phyloP scores from a whole-genome alignment of 2,329 filamentous ascomycete species.

The Diaporthe eres region DNA sequence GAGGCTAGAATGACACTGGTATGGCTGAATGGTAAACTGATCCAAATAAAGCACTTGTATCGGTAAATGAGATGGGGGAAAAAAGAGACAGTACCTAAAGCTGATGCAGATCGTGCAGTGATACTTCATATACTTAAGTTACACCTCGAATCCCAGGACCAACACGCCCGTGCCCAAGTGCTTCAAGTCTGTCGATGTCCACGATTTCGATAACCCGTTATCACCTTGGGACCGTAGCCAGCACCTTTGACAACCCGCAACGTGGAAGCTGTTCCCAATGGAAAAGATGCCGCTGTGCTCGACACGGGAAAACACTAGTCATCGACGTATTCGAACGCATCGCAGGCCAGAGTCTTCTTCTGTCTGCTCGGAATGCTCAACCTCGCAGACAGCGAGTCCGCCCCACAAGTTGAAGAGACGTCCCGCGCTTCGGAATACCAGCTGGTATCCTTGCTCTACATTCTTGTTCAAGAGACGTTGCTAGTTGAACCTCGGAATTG shows the following conservation, averaged over 20 bases:
- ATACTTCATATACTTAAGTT: neutral
- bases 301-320: neutral
- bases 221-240: accelerated
- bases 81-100: neutral
- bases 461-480: neutral
- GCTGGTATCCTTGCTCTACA: neutral
- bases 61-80: no score
- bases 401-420: neutral
- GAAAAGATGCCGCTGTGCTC: neutral
- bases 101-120: neutral
- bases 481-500: neutral
- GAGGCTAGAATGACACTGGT: neutral
- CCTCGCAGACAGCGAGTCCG: no score
- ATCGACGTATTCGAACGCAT: neutral
- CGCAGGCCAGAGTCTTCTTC: neutral
- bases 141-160: no score
- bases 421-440: no score
- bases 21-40: neutral
- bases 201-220: no score
- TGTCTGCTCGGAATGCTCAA: neutral
- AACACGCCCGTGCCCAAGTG: neutral
- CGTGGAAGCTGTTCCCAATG: no score
- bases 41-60: neutral
- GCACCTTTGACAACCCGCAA: neutral
- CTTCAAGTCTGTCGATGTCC: neutral